Percentiles rank a stretch among this genome's conserved stretches.
Conservation (phyloP, 139 green algal species). For the Coccomyxa sp. region DNA sequence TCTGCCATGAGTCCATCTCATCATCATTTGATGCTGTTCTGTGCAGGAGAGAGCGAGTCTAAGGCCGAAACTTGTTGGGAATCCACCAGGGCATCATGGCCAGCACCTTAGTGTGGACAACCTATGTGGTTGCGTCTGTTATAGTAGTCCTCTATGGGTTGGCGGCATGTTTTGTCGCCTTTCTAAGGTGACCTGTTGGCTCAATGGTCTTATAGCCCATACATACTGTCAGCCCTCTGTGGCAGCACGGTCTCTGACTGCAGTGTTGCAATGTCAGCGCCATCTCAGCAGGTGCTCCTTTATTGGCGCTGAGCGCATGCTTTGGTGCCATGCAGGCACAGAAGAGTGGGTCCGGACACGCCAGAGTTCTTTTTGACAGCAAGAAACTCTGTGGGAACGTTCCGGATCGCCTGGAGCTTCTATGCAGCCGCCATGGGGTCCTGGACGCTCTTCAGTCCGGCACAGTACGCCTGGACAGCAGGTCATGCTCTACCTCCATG, state of each 20-base stretch:
- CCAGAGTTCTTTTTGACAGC: slow-evolving; percentile 35
- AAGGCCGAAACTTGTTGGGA: no score
- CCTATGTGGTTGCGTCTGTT: background rate
- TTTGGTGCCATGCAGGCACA: background rate
- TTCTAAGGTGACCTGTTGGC: background rate
- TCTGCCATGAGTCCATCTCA: no score
- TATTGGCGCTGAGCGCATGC: background rate
- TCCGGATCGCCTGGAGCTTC: slow-evolving; percentile 64
- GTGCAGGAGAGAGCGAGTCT: no score
- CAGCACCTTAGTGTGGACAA: background rate
- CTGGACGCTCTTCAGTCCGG: slow-evolving; percentile 59
- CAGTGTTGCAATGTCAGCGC: background rate
- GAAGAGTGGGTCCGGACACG: background rate
- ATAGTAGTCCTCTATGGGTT: background rate
- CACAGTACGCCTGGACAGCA: slow-evolving; percentile 34
- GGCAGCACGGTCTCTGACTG: no score
- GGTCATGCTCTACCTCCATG: no score
- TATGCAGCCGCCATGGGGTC: slow-evolving; percentile 65
- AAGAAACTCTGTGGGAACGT: slow-evolving; percentile 14
- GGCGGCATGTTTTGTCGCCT: background rate
- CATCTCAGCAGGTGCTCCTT: background rate
- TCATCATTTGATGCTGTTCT: no score
- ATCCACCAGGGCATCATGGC: background rate
- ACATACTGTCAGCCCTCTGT: no score
- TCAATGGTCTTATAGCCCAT: background rate